Conservation (phyloP, 1,139 yeast species). For the Lodderomyces elongisporus region DNA sequence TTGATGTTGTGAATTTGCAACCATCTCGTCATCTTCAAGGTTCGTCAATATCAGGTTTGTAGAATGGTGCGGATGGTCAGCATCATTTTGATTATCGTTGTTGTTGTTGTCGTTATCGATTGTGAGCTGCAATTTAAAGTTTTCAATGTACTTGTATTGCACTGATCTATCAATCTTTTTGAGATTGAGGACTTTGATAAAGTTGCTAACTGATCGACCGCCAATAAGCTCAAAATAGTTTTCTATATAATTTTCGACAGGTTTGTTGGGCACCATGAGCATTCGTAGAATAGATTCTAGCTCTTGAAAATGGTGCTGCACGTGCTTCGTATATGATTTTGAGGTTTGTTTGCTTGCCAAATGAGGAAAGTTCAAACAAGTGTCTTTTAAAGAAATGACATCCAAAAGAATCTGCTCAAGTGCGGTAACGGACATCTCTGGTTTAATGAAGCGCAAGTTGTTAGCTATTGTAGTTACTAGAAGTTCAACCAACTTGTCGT, state of each 20-base stretch:
- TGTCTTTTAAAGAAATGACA: conserved; percentile 54
- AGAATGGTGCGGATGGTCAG: conserved; percentile 14
- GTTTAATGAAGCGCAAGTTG: conserved; percentile 55
- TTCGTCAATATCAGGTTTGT: conserved; percentile 38
- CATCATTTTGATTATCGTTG: conserved; percentile 9
- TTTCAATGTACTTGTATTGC: conserved; percentile 51
- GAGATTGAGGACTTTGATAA: conserved; percentile 57
- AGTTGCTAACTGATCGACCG: conserved; percentile 60
- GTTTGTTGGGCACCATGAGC: conserved; percentile 56
- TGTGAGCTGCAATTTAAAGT: conserved; percentile 54
- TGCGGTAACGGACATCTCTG: conserved; percentile 61
- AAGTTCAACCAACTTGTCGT: conserved; percentile 72
- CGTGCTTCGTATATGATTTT: conserved; percentile 43
- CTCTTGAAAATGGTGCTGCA: conserved; percentile 44
- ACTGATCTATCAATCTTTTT: conserved; percentile 52
- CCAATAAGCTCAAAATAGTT: conserved; percentile 65
- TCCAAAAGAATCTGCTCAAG: conserved; percentile 83
- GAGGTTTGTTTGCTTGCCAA: conserved; percentile 29
- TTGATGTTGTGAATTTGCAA: conserved; percentile 11
- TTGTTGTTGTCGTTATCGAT: conserved; percentile 28
- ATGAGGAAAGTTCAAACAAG: conserved; percentile 50
- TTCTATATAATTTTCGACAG: conserved; percentile 58
- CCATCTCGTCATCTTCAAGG: conserved; percentile 15
- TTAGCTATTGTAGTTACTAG: conserved; percentile 54
- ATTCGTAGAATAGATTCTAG: conserved; percentile 65